Base-by-base conservation (phyloP, 257 asterid genomes). In the Coffea eugenioides region DNA sequence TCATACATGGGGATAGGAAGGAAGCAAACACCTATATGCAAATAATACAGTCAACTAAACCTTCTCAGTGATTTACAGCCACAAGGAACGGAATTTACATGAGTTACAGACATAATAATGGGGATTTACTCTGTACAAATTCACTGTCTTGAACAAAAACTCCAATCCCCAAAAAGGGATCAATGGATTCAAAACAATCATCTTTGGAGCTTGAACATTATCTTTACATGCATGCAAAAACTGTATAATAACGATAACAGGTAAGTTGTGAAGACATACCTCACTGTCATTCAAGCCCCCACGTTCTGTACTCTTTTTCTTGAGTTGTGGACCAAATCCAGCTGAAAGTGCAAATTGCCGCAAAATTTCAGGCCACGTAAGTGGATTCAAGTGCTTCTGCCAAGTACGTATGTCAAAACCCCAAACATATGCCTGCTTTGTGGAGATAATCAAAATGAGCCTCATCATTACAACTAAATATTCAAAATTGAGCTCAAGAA, bases 321-420 rank as follows among this genome's bases (percentile, higher is more conserved):
- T 94, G 90, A 96, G 78, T 77, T 84, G 92, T 61, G 99, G 98
- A 43, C 99, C 99, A 77, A 92, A 91, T 83, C 99, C 99, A 86
- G 97, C 97, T 77, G 99, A 84, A 57, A 96, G 97, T 45, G 97
- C 93, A 84, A 96, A 91, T 76, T 96, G 98, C 80, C 99, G 87
- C 80, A 96, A 86, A 78, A 96, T 89, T 90, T 96, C 99, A 49
- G 97, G 94, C 98, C 99, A 96, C 13, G 99, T 92, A 84, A 91
- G 85, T 69, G 97, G 92, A 83, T 91, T 92, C 71, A 96, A 89
- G 90, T 88, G 92, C 86, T 85, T 94, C 86, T 91, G 96, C 99
- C 99, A 96, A 87, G 84, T 91, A 72, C 97, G 86, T 77, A 96
- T 90, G 84, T 96, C 97, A 75, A 96, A 96, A 73, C 99, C 99